Evolutionary conservation across 2,329 filamentous ascomycete species (phyloP).

Genomic region (Scedosporium dehoogii): DNA sequence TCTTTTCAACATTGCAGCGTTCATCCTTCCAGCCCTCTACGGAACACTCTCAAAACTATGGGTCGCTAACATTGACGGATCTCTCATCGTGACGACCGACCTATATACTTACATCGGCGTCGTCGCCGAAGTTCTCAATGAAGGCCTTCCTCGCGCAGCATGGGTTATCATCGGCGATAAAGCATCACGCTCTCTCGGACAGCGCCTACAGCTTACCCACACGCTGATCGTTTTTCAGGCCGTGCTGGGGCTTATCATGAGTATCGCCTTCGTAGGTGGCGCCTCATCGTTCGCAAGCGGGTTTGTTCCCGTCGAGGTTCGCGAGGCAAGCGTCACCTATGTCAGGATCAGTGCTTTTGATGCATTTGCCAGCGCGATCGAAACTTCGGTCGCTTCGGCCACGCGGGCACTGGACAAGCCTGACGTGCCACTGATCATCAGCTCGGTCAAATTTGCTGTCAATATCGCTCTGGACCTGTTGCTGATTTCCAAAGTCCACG

Average conservation of each 20-base stretch:
- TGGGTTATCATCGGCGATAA: slow-evolving; percentile 62
- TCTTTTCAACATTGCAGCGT: slow-evolving; percentile 51
- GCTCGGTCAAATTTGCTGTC: slow-evolving; percentile 49
- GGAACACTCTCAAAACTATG: slow-evolving; percentile 58
- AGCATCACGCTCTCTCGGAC: slow-evolving; percentile 35
- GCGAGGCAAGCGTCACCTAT: slow-evolving; percentile 49
- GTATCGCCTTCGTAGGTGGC: slow-evolving; percentile 44
- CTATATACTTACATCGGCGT: slow-evolving; percentile 60
- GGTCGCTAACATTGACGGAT: slow-evolving; percentile 57
- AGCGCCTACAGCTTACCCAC: slow-evolving; percentile 47
- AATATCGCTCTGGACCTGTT: slow-evolving; percentile 61
- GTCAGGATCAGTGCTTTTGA: slow-evolving; percentile 56
- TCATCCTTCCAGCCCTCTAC: slow-evolving; percentile 58
- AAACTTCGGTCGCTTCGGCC: slow-evolving; percentile 49
- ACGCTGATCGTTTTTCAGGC: slow-evolving; percentile 54
- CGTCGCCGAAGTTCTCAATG: slow-evolving; percentile 59
- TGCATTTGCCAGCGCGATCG: slow-evolving; percentile 50
- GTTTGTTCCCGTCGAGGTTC: slow-evolving; percentile 53
- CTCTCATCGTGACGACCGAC: slow-evolving; percentile 26
- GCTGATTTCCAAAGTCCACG: slow-evolving; percentile 55
- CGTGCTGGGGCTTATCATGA: slow-evolving; percentile 47
- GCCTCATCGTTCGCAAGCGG: slow-evolving; percentile 44
- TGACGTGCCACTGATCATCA: slow-evolving; percentile 59
- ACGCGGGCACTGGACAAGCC: slow-evolving; percentile 59
- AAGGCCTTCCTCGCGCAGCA: slow-evolving; percentile 58